Evolutionary conservation across 371 early-diverging fungal genomes (phyloP), one percentile per base, ranked within the genome.

Genomic region (Rhizopus sp.): DNA sequence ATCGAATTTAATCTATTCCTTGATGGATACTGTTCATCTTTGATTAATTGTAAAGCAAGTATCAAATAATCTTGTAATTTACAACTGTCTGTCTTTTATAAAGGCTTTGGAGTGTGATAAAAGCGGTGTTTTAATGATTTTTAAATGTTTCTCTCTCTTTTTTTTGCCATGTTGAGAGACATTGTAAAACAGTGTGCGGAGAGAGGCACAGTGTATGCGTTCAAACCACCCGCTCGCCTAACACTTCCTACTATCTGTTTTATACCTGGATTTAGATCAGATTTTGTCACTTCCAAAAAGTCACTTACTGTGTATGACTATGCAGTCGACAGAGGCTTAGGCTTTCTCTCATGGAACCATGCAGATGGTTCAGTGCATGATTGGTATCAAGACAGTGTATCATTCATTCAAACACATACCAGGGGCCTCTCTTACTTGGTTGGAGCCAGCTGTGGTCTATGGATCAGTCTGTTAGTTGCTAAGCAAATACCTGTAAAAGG

Each of bases 371-470:
- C 66, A 15, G 66, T 73, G 1, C 46, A 66, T 3, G 57, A 59
- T 5, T 75, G 72, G 70, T 67, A 48, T 16, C 54, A 55, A 32
- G 62, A 65, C n/a, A 62, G 69, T 0, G 46, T 59, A 38, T 41
- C 49, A 1, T n/a, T 71, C 3, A 16, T 73, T 3, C 7, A 53
- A 9, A 29, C 31, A 2, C 38, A 40, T 9, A 31, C 48, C 5
- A 15, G 33, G 0, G 32, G 46, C 4, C 40, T 46, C 12, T 13
- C 51, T 23, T 50, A 69, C 12, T 35, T 72, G 3, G 58, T 76
- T 1, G 68, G 76, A 0, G 63, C 74, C 0, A 79, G 79, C 42
- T 72, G 73, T 72, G 79, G 79, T 1, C 54, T 64, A 12, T 76
- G 76, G 79, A 38, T 79, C 16, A 61, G 74, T 0, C 16, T 75